Percentiles rank a stretch among this genome's conserved stretches.
phyloP scores from a whole-genome alignment of 2,329 filamentous ascomycete species.

The Tolypocladium album region DNA sequence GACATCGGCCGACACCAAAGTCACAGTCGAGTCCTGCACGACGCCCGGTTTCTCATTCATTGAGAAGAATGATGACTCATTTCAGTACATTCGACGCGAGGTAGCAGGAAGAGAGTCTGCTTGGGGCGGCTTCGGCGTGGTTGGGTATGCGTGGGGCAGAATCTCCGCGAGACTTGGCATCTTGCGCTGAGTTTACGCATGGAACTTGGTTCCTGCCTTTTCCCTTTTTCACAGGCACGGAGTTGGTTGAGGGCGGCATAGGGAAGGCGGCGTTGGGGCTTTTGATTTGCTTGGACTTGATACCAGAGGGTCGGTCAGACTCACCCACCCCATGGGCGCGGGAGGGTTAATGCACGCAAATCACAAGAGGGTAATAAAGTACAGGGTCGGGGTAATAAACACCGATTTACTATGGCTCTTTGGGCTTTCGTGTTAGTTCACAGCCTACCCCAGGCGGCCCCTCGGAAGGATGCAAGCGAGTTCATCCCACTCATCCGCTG shows the following conservation, averaged over 20 bases:
- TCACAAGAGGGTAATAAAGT: neutral
- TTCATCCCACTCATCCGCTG: neutral
- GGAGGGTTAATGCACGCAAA: neutral
- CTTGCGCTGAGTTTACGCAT: neutral
- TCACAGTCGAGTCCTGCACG: neutral
- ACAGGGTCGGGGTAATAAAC: neutral
- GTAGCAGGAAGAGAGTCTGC: neutral
- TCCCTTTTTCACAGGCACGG: neutral
- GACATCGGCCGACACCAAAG: neutral
- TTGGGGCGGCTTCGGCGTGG: neutral
- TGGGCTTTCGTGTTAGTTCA: neutral
- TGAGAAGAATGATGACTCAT: too few species aligned
- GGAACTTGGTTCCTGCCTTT: neutral
- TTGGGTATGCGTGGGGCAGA: neutral
- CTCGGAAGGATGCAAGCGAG: neutral
- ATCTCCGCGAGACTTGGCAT: neutral
- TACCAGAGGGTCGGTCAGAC: neutral
- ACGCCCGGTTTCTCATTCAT: neutral
- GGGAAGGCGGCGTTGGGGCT: neutral
- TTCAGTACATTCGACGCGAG: neutral
- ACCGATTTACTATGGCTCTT: neutral
- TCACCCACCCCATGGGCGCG: neutral
- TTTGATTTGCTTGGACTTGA: neutral
- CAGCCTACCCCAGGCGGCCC: neutral
- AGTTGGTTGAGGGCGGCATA: neutral